A percentile compares a stretch with the other conserved stretches of the same genome.
Conservation (phyloP, 768 basidiomycete genomes). For the Leccinum disarticulatum region DNA sequence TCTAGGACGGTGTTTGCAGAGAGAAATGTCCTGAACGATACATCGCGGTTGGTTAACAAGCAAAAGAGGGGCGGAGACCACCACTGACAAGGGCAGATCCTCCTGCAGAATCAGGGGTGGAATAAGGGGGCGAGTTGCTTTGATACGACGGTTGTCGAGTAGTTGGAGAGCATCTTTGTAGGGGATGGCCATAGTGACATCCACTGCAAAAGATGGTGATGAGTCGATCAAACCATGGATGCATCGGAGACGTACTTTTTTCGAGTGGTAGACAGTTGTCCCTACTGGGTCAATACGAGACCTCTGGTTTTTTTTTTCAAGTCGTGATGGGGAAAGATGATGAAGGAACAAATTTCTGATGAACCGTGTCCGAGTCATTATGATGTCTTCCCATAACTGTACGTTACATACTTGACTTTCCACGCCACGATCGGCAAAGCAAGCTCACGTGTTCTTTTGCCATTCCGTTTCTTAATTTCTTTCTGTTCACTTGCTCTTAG, state of each 20-base stretch:
- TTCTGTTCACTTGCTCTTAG: conserved; percentile 1
- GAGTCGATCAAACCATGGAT: conserved; percentile 1
- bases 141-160: conserved; percentile 87
- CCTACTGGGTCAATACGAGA: conserved; percentile 14
- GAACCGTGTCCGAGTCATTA: not conserved
- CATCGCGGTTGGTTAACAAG: conserved; percentile 4
- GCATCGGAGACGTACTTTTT: conserved; percentile 20
- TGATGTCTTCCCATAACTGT: not conserved
- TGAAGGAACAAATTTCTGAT: not conserved
- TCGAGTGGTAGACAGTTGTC: conserved; percentile 1
- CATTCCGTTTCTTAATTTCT: not conserved
- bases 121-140: conserved; percentile 82
- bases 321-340: not conserved
- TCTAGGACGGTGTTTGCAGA: conserved; percentile 89
- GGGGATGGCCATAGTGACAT: conserved; percentile 64
- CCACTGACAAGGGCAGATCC: conserved; percentile 78
- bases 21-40: conserved; percentile 57
- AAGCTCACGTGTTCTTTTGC: conserved; percentile 8
- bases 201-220: conserved; percentile 25
- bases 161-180: conserved; percentile 78
- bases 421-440: conserved; percentile 12
- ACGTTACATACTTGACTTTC: not conserved
- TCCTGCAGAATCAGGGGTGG: conserved; percentile 95
- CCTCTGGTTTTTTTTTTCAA: not conserved
- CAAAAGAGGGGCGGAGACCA: not conserved